Evolutionary conservation across 306 rosid genomes (phyloP).

Genomic region (Corylus americana): DNA sequence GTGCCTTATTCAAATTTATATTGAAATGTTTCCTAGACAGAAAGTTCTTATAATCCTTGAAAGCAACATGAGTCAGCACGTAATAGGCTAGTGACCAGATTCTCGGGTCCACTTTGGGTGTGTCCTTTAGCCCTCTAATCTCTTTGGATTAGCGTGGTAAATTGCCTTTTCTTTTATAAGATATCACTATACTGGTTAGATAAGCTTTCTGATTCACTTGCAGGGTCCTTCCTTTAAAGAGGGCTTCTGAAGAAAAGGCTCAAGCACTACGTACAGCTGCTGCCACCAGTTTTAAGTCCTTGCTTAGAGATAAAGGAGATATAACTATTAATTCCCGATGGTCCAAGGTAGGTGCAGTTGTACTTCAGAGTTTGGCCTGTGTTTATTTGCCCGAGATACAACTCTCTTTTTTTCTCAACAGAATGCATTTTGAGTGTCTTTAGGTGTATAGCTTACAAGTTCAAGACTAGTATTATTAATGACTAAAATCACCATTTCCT

Average conservation of each 20-base stretch:
- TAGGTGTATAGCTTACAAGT: neutral
- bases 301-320: conserved; percentile 83
- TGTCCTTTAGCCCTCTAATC: conserved; percentile 57
- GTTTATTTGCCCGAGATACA: conserved; percentile 19
- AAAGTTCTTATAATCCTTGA: conserved; percentile 64
- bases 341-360: conserved; percentile 71
- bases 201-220: conserved; percentile 32
- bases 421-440: neutral
- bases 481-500: neutral
- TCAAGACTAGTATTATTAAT: neutral
- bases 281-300: conserved; percentile 64
- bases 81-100: conserved; percentile 80
- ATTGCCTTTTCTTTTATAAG: conserved; percentile 34
- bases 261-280: conserved; percentile 70
- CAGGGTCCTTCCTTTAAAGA: conserved; percentile 88
- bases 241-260: conserved; percentile 85
- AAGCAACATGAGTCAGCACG: conserved; percentile 82
- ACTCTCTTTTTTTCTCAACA: conserved; percentile 16
- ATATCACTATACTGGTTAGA: conserved; percentile 31
- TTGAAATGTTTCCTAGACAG: conserved; percentile 80
- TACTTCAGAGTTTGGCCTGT: conserved; percentile 23
- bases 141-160: conserved; percentile 58
- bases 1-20: conserved; percentile 52
- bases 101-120: conserved; percentile 63
- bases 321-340: conserved; percentile 81